Percentiles rank a stretch among this genome's conserved stretches.
Conservation (phyloP, 2,329 filamentous ascomycete genomes). For the Neopestalotiopsis rosae region DNA sequence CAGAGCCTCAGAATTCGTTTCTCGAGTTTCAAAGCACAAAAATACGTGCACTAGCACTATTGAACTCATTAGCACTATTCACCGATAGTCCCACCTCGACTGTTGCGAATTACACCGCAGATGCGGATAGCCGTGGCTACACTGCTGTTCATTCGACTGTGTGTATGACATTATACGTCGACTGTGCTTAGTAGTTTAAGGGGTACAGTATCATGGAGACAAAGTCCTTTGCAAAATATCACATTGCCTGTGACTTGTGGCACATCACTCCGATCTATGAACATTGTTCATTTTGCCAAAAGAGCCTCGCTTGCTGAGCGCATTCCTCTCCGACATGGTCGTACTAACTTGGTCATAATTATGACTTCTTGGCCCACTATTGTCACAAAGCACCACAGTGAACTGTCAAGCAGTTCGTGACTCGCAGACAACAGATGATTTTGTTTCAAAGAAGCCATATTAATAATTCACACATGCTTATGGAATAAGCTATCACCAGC, state of each 20-base stretch:
- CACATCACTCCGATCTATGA: no score
- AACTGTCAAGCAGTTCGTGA: no score
- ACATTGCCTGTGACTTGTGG: no score
- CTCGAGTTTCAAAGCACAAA: not conserved
- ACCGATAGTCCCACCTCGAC: not conserved
- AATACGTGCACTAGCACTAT: not conserved
- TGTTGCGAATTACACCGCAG: not conserved
- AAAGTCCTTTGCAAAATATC: no score
- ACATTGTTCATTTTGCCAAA: no score
- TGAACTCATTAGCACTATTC: not conserved
- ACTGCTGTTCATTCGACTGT: not conserved
- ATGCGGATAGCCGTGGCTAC: not conserved
- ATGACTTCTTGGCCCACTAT: no score
- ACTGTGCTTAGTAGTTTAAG: not conserved
- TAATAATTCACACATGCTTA: not conserved
- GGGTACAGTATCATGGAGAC: not conserved
- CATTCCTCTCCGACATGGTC: no score
- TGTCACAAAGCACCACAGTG: no score
- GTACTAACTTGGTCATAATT: no score
- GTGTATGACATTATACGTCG: not conserved
- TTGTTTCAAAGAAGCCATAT: not conserved
- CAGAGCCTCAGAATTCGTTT: not conserved
- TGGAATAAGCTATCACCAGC: not conserved
- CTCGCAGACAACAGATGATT: no score
- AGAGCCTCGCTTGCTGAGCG: no score